Base-by-base conservation (phyloP, 2,329 filamentous ascomycete species). In the Pestalotiopsis fici region DNA sequence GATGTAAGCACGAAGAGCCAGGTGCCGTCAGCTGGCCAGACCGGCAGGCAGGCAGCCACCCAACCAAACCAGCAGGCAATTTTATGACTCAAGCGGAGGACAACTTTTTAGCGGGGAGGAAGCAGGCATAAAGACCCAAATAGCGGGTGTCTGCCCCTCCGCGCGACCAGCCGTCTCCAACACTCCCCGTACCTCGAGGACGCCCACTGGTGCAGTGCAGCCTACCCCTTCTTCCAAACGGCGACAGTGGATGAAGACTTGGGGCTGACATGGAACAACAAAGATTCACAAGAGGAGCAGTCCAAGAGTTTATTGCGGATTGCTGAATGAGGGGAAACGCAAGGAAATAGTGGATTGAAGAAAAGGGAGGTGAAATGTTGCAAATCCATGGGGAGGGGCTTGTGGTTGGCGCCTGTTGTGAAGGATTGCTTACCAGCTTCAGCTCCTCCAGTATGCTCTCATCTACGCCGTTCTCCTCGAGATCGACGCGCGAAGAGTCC, bases 401-500 rank as follows among this genome's bases (percentile, higher is more conserved):
- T 28, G 55, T n/a, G 47, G 47, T 3, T 18, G 55, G 55, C 55
- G 55, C 13, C 13, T 25, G 68, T 63, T 63, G 69, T 59, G 70
- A 71, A 71, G 71, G 55, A 67, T 67, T 67, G 75, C 93, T 87
- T 85, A 98, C 95, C 89, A 91, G 87, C 81, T 91, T 91, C 85
- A 99, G 85, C 79, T 97, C 93, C 73, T 95, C 90, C 75, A 99
- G 84, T 64, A 95, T 95, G 74, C 88, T 85, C 79, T 95, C 92
- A 75, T 97, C 94, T 71, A 98, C 92, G 75, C 96, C 96, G 74
- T 92, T 94, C 83, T 99, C 96, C 80, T 99, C 96, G 79, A 99
- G 98, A 82, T 98, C 96, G 77, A 95, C 93, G 77, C 93, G 89
- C 76, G 95, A 98, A 73, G 93, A 92, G 74, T 95, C 91, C 81